These are phyloP conservation scores for Dothideomycetes sp. DNA, from an alignment of 2,329 filamentous ascomycete species.

Conservation along the genomic window DNA sequence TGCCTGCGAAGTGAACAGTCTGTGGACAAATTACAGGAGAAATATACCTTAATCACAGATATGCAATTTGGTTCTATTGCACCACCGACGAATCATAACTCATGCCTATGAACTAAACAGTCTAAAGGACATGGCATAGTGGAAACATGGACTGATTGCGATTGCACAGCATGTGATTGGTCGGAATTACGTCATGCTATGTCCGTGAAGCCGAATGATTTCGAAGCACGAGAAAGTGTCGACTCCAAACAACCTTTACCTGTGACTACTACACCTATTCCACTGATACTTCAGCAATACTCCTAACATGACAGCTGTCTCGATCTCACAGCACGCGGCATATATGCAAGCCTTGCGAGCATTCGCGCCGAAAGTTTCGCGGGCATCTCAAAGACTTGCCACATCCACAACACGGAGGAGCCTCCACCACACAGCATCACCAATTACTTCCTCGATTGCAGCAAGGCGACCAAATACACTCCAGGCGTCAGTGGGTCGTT, in stretches of 20 bases:
- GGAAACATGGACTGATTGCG: no score
- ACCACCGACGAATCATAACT: no score
- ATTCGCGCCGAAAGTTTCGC: constrained; percentile 6
- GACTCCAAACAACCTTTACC: neutral
- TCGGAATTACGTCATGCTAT: neutral
- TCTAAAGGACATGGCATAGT: no score
- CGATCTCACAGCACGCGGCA: neutral
- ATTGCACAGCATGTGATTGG: neutral
- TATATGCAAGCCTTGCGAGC: constrained; percentile 1
- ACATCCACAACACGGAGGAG: constrained; percentile 4
- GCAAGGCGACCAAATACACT: constrained; percentile 3
- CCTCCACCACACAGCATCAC: constrained; percentile 5
- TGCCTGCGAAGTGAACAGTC: no score
- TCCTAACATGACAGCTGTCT: neutral
- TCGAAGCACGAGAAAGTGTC: neutral
- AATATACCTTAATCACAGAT: no score
- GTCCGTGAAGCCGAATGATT: neutral
- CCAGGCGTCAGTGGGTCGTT: constrained; percentile 2
- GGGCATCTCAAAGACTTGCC: constrained; percentile 2
- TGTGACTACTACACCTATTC: neutral
- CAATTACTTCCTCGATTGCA: constrained; percentile 6
- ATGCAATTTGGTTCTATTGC: no score
- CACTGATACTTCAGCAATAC: neutral
- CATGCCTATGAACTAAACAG: no score
- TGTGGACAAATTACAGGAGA: no score